These are phyloP conservation scores for Cladophialophora exuberans DNA, from an alignment of 2,329 filamentous ascomycete genomes.

Conservation along the genomic window DNA sequence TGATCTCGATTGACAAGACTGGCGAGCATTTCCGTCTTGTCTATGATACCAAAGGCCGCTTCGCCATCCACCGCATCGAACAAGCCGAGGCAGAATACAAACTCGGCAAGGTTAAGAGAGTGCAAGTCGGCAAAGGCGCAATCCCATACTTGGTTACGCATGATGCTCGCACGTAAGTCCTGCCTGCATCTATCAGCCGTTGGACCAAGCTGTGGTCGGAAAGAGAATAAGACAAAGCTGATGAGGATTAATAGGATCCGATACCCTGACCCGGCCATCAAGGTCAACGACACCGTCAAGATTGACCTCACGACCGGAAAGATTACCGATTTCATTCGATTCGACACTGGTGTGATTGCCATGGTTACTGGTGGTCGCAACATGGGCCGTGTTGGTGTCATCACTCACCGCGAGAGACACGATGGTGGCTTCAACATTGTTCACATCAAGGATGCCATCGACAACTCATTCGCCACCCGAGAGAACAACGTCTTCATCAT, in stretches of 20 bases:
- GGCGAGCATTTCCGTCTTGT: constrained; percentile 99
- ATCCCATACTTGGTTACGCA: constrained; percentile 99
- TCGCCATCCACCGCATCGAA: constrained; percentile 99
- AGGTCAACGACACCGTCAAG: constrained; percentile 99
- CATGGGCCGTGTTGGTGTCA: constrained; percentile 99
- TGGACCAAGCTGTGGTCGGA: constrained; percentile 96
- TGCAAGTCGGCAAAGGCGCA: constrained; percentile 98
- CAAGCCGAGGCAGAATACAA: constrained; percentile 99
- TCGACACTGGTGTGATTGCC: constrained; percentile 96
- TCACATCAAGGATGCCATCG: constrained; percentile 99
- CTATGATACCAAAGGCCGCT: constrained; percentile 99
- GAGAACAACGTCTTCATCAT: constrained; percentile 99
- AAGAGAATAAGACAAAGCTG: constrained; percentile 40
- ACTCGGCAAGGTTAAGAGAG: constrained; percentile 99
- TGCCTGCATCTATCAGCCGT: constrained; percentile 98
- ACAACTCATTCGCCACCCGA: constrained; percentile 99
- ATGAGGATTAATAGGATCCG: constrained; percentile 75
- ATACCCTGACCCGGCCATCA: constrained; percentile 97
- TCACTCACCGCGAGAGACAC: constrained; percentile 99
- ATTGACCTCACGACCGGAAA: constrained; percentile 96
- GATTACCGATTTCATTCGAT: constrained; percentile 97
- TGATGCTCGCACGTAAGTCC: constrained; percentile 99
- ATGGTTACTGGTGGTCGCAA: constrained; percentile 99
- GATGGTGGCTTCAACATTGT: constrained; percentile 99
- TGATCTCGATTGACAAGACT: constrained; percentile 99